phyloP scores from a whole-genome alignment of 2,329 filamentous ascomycete genomes.

The Dryadomyces sulphureus region DNA sequence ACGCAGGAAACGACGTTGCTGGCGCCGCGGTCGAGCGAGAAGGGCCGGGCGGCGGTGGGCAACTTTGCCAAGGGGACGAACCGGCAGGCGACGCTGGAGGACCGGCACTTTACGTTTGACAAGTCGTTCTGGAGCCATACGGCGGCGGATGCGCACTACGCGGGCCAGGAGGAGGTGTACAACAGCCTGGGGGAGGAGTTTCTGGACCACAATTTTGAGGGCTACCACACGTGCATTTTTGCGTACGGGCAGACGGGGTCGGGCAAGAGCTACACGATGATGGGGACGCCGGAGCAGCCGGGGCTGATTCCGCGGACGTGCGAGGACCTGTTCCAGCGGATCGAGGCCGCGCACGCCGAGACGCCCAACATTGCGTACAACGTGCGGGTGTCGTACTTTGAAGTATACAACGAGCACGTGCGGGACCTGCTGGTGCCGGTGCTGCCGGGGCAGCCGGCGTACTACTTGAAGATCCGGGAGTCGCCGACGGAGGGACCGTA shows the following conservation, averaged over 20 bases:
- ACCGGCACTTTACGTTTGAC: conserved; percentile 69
- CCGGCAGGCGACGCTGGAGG: conserved; percentile 10
- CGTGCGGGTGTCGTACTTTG: conserved; percentile 93
- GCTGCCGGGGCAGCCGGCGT: conserved; percentile 48
- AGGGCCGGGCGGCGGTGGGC: conserved; percentile 13
- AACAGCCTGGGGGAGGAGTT: conserved; percentile 77
- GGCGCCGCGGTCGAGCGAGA: conserved; percentile 40
- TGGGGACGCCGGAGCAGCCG: conserved; percentile 93
- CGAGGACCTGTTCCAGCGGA: conserved; percentile 91
- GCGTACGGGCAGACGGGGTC: conserved; percentile 97
- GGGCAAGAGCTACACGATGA: conserved; percentile 99
- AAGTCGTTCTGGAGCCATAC: conserved; percentile 97
- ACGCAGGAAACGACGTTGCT: conserved; percentile 74
- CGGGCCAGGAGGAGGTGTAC: conserved; percentile 80
- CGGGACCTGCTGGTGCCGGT: conserved; percentile 57
- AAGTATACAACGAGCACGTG: conserved; percentile 98
- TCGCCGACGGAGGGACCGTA: conserved; percentile 96
- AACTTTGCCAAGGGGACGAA: conserved; percentile 15
- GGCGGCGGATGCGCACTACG: conserved; percentile 65
- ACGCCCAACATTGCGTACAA: conserved; percentile 58
- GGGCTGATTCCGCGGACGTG: conserved; percentile 96
- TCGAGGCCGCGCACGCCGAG: conserved; percentile 54
- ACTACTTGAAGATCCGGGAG: conserved; percentile 92
- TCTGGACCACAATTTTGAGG: conserved; percentile 93
- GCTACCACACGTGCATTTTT: conserved; percentile 99